Evolutionary conservation across 176 grass and related monocot species (phyloP), one percentile per base, ranked within the genome.

Genomic region (Pharus latifolius): DNA sequence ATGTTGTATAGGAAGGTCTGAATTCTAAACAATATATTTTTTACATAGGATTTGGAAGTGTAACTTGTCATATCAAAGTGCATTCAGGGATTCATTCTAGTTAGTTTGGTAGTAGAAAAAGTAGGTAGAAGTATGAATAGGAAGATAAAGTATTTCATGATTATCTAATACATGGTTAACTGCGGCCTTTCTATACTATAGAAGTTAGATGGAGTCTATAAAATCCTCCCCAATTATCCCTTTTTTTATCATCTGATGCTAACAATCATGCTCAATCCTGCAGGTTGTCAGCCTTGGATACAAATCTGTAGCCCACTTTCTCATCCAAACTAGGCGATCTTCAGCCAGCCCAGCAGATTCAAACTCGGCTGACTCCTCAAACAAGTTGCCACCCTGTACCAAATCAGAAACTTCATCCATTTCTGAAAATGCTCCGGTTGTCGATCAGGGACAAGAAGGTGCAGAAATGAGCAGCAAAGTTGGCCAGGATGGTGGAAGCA

Each of bases 281-380:
- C 78, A 99, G 95, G 76, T 76, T 55, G 41, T 73, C 24, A 73
- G 61, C 2, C 74, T 94, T 53, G 95, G 90, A 37, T 93, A 86
- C 71, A 94, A 94, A 64, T 99, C 90, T 37, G 95, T 94, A 30
- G 95, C 90, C 16, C 95, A 99, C 79, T 99, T 84, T 74, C 70
- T 99, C 31, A 86, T 99, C 8, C 82, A 77, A 85, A 94, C 90
- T 48, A 76, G 72, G 7, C 70, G 58, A 12, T 37, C 68, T n/a
- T 65, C 73, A 53, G 51, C 56, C 32, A 70, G 70, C 4, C 33
- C 53, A 10, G 63, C 19, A 11, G 71, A 83, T 56, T 27, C 50
- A 61, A 66, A 63, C 57, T 76, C 69, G 56, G 70, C 69, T 78
- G 78, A 77, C 25, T 69, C 50, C 44, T 70, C 44, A 0, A 65